These are phyloP conservation scores for Limonium bicolor DNA, from an alignment of 148 eudicot genomes.

Conservation along the genomic window DNA sequence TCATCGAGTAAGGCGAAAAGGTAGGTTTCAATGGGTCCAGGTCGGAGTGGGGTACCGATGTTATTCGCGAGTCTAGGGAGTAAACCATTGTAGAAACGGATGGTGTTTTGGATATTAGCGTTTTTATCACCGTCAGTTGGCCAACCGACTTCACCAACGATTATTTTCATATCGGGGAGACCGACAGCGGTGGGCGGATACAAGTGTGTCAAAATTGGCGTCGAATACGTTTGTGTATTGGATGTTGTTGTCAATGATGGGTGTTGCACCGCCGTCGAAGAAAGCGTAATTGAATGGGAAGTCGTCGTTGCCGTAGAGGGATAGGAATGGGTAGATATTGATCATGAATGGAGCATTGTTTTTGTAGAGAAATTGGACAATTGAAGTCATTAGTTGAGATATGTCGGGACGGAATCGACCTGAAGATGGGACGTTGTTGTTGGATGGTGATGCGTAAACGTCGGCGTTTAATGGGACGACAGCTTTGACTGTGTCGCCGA, in stretches of 20 bases:
- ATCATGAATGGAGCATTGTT: constrained; percentile 77
- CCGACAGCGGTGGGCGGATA: constrained; percentile 48
- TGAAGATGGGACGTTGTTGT: constrained; percentile 61
- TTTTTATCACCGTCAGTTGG: constrained; percentile 80
- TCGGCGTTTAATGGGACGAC: constrained; percentile 81
- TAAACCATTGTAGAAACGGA: constrained; percentile 63
- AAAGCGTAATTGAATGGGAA: constrained; percentile 84
- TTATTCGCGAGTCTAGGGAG: constrained; percentile 44
- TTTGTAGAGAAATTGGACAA: constrained; percentile 41
- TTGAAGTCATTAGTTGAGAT: constrained; percentile 32
- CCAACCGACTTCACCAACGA: constrained; percentile 95
- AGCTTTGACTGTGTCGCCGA: constrained; percentile 59
- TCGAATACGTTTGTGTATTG: constrained; percentile 73
- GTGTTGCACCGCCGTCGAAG: constrained; percentile 47
- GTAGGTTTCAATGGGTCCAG: constrained; percentile 67
- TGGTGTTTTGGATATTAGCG: constrained; percentile 39
- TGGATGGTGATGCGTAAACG: constrained; percentile 48
- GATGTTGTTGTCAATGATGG: constrained; percentile 37
- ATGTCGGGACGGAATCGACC: constrained; percentile 64
- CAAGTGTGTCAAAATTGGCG: constrained; percentile 80
- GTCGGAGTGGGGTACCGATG: constrained; percentile 71
- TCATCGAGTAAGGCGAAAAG: constrained; percentile 73
- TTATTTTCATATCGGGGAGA: constrained; percentile 28
- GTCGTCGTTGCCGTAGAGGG: constrained; percentile 44
- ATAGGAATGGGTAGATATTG: constrained; percentile 81